Conservation (phyloP, 495 filamentous ascomycete species). For the Penicillium cataractarum region DNA sequence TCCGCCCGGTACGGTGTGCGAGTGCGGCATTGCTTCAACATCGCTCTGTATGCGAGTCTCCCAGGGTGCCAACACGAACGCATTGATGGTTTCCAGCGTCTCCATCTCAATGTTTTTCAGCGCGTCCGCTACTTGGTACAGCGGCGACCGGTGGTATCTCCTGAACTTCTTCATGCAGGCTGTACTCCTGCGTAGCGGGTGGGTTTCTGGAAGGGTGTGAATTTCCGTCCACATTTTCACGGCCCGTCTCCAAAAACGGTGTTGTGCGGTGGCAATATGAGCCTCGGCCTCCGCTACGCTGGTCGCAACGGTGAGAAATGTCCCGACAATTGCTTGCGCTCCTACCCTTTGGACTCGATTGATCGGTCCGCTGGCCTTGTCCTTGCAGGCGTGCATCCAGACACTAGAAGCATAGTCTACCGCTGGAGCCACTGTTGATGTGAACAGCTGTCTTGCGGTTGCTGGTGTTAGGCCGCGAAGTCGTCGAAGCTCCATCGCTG, state of each 20-base stretch:
- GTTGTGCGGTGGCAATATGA: conserved; percentile 26
- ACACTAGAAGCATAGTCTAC: conserved; percentile 40
- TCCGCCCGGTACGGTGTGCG: conserved; percentile 10
- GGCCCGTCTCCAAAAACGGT: conserved; percentile 27
- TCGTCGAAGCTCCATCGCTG: conserved; percentile 30
- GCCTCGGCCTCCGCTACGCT: conserved; percentile 17
- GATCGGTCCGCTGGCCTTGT: conserved; percentile 25
- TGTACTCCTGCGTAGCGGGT: conserved; percentile 26
- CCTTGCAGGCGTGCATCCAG: conserved; percentile 34
- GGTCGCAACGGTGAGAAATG: conserved; percentile 20
- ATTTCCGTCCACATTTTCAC: conserved; percentile 32
- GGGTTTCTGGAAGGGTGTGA: conserved; percentile 25
- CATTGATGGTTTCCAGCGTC: conserved; percentile 21
- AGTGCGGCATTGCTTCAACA: conserved; percentile 4
- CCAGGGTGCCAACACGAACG: conserved; percentile 15
- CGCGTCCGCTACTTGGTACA: conserved; percentile 19
- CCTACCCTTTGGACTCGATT: conserved; percentile 34
- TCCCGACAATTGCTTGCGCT: conserved; percentile 37
- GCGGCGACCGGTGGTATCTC: conserved; percentile 19
- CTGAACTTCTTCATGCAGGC: conserved; percentile 20
- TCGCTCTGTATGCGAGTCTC: conserved; percentile 14
- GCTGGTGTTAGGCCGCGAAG: conserved; percentile 27
- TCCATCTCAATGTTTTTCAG: conserved; percentile 21
- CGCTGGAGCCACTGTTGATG: conserved; percentile 29
- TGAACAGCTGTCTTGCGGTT: conserved; percentile 22